Evolutionary conservation across 1,284 basidiomycete species (phyloP), one percentile per base, ranked within the genome.

Genomic region (Thelephora terrestris): DNA sequence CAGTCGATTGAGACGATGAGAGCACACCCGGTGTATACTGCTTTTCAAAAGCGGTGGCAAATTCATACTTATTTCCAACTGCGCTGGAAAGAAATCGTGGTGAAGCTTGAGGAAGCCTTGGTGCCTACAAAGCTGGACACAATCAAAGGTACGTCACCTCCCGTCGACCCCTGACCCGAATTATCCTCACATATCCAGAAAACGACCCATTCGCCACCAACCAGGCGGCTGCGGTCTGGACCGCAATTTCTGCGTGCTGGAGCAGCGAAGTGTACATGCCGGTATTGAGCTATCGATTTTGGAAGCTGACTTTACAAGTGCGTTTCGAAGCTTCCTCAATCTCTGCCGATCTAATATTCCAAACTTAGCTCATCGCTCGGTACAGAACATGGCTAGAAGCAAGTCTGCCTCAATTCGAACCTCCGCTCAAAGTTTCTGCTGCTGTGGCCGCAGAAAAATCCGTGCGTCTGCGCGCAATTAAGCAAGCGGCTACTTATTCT

Each of bases 41-140:
- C 81, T 0, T 95, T 98, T 58, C 80, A 87, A 59, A 75, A 80
- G 49, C 75, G 92, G 37, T 99, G 95, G 94, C 95, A 98, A 61
- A 73, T 99, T 5, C 88, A 91, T 1, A 88, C 98, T 16, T 99
- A 99, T 63, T 98, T 96, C 64, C 95, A 99, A 62, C 71, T 99
- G 54, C 78, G 94, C n/a, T 95, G 93, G 85, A 95, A 97, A 62
- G 93, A 96, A 58, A 88, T 96, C 47, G 81, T 95, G 1, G 67
- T 73, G 0, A 73, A 73, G 42, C 67, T 94, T 14, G 94, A 97
- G 65, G 78, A 81, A 7, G 66, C 68, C 1, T 66, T 95, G 21
- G 61, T 65, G 10, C 59, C 58, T n/a, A 64, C 68, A 17, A 67
- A 65, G 44, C 59, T 80, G 23, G 74, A 75, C 40, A 57, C 63